These are phyloP conservation scores for Mycosphaerella arachidis DNA, from an alignment of 2,329 filamentous ascomycete species.

Conservation along the genomic window DNA sequence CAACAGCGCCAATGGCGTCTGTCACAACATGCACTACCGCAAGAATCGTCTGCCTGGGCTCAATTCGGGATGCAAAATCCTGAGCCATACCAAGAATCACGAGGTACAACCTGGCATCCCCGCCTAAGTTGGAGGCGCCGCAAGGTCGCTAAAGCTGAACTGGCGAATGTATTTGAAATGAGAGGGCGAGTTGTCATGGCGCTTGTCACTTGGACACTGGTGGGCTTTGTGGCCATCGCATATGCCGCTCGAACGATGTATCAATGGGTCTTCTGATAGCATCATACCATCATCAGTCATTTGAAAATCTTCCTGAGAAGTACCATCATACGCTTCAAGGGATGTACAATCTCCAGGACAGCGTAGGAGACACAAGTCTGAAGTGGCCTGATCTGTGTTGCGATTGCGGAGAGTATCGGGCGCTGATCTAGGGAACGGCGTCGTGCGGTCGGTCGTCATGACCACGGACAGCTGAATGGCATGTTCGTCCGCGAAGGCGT, in stretches of 20 bases:
- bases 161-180: slow-evolving; percentile 60
- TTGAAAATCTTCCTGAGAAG: background rate
- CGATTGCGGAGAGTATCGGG: too few relatives aligned
- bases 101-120: slow-evolving; percentile 30
- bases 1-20: slow-evolving; percentile 50
- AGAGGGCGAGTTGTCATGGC: slow-evolving; percentile 51
- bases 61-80: slow-evolving; percentile 34
- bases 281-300: background rate
- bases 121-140: slow-evolving; percentile 36
- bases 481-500: background rate
- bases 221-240: slow-evolving; percentile 18
- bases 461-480: background rate
- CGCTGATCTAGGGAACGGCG: background rate
- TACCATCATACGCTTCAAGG: background rate
- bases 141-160: slow-evolving; percentile 59
- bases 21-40: slow-evolving; percentile 33
- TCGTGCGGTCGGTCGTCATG: background rate
- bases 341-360: background rate
- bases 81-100: slow-evolving; percentile 43
- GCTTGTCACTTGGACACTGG: slow-evolving; percentile 39
- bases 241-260: slow-evolving; percentile 22
- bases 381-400: background rate
- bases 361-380: background rate
- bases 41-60: slow-evolving; percentile 33
- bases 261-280: slow-evolving; percentile 13